Conservation (phyloP, 139 green algal species). For the Chlorella sp. region DNA sequence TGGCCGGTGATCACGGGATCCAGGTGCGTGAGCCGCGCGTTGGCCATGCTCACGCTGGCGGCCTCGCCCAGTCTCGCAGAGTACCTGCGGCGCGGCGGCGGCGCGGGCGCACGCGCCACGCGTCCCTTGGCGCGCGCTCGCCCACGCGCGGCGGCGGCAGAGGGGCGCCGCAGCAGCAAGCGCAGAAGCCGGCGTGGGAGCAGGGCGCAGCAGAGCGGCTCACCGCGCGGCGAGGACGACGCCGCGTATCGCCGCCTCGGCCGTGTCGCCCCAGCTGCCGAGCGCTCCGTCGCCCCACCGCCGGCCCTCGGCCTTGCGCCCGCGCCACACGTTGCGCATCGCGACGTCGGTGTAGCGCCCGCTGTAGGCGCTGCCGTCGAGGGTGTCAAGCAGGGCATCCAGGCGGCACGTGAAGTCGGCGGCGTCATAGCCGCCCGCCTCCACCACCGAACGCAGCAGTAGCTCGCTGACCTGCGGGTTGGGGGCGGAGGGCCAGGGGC, state of each 20-base stretch:
- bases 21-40: slow-evolving; percentile 1
- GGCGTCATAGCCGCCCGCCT: not conserved
- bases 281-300: slow-evolving; percentile 8
- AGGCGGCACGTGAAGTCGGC: slow-evolving; percentile 9
- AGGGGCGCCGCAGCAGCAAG: not conserved
- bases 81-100: not conserved
- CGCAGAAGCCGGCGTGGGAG: too few relatives aligned
- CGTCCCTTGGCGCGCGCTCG: too few relatives aligned
- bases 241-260: slow-evolving; percentile 15
- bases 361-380: slow-evolving; percentile 8
- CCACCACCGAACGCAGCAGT: slow-evolving; percentile 19
- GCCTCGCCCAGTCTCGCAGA: slow-evolving; percentile 13
- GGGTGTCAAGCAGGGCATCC: not conserved
- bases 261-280: slow-evolving; percentile 24
- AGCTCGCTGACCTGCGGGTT: slow-evolving; percentile 12
- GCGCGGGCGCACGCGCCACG: too few relatives aligned
- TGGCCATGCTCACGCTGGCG: not conserved
- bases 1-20: slow-evolving; percentile 12
- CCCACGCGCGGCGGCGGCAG: too few relatives aligned
- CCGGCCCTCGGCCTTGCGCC: slow-evolving; percentile 18
- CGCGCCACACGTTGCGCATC: slow-evolving; percentile 33
- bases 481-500: not conserved
- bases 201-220: not conserved
- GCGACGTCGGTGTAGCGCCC: slow-evolving; percentile 28
- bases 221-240: slow-evolving; percentile 30